Base-by-base conservation (phyloP, 2,329 filamentous ascomycete genomes). In the Lecanicillium sp. region DNA sequence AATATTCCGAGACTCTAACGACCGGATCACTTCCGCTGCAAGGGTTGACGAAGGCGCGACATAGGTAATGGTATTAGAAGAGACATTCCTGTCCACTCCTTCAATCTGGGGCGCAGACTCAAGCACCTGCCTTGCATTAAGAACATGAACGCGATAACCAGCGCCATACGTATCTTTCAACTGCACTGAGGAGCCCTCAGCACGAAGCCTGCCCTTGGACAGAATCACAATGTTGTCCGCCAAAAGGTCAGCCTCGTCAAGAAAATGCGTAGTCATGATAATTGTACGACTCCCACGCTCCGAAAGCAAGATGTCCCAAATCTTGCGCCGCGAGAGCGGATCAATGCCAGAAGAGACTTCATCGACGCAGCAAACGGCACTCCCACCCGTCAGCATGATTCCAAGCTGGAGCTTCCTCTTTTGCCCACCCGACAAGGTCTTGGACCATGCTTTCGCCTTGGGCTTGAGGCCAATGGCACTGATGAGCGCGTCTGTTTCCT, bases 341-440 rank as follows among this genome's bases (percentile, higher is more conserved):
- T 88, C 83, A 9, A 88, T 64, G 8, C 83, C 83, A 33, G 77
- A 83, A 8, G 77, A 82, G 5, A 86, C 82, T 54, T 88, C 83
- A 46, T 88, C 83, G 11, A 86, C 72, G 48, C 81, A 80, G 54
- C 83, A 87, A 4, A 88, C 71, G 14, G 71, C 72, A 33, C 78
- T 83, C 7, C 80, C 83, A 35, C 83, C 83, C 2, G 80, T 83
- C 44, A 88, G 77, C 81, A 86, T 86, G 68, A 86, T 83, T 2
- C 81, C 82, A 4, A 88, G 65, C 54, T 88, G 83, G 6, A 86
- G 65, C 53, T 87, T 87, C 33, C 83, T 67, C 59, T 86, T 87
- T 58, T 86, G 83, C 1, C 83, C 83, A 9, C 83, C 83, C 32
- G 80, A 85, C 2, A 88, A 61, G 4, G 79, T 84, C 48, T 72